Base-by-base conservation (phyloP, 768 basidiomycete genomes). In the Suillus placidus region DNA sequence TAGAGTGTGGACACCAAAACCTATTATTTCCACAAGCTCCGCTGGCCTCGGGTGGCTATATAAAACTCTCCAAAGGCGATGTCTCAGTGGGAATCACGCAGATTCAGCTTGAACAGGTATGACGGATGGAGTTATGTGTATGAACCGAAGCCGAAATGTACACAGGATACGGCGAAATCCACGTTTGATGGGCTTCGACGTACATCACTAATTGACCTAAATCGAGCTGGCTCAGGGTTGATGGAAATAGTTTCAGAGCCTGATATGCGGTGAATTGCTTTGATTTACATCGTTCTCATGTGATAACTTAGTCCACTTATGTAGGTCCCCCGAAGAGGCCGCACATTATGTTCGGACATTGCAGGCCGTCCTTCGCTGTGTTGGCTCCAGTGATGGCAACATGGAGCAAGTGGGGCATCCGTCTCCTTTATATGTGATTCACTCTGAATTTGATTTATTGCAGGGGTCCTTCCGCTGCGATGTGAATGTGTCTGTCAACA, bases 231-330 rank as follows among this genome's bases (percentile, higher is more conserved):
- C 10, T 85, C 87, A 1, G 93, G 90, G 0, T 83, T 99, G 60
- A 90, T 99, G 87, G 97, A 99, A 77, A 97, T 99, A 67, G 95
- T 99, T 16, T 95, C 96, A 0, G 88, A 93, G 66, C 94, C 97
- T 2, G 95, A 99, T 74, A 86, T 99, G 77, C 81, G 89, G 91
- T 83, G 51, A 57, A 67, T 65, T 34, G 14, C 20, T 37, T 54
- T 43, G 47, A 42, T 26, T 23, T 2, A 14, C 13, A 37, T 32
- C 40, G 47, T 12, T 60, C 6, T 58, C n/a, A 6, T 54, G 18
- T 23, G n/a, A 4, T 30, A 3, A 35, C 32, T 57, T 5, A 35
- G 62, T 42, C 54, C 40, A 43, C 12, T 20, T 1, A 34, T 42
- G 10, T 69, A 86, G 83, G 55, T 92, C 92, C 1, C 89, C 97